Evolutionary conservation across 352 stramenopile genomes (phyloP).

Genomic region (Phytophthora tentaculata): DNA sequence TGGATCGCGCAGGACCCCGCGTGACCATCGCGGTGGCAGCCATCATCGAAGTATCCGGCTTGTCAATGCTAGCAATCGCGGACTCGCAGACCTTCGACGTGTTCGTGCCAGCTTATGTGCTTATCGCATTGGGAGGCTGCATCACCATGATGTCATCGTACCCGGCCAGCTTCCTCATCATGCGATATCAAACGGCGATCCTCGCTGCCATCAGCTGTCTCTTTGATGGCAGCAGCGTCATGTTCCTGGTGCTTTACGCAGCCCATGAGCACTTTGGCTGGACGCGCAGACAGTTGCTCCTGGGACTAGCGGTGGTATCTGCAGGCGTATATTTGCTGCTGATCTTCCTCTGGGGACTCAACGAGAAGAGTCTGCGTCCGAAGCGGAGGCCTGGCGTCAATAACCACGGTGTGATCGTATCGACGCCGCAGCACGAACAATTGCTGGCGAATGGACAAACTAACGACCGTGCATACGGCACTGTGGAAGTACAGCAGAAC

Average conservation of each 20-base stretch:
- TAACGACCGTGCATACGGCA: slow-evolving; percentile 35
- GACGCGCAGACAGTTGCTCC: slow-evolving; percentile 55
- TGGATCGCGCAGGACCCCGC: slow-evolving; percentile 75
- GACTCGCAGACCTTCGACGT: slow-evolving; percentile 81
- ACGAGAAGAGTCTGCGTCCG: slow-evolving; percentile 58
- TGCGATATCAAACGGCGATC: slow-evolving; percentile 78
- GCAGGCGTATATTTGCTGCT: slow-evolving; percentile 61
- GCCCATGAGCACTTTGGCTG: slow-evolving; percentile 55
- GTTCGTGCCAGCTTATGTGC: slow-evolving; percentile 73
- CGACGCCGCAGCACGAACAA: slow-evolving; percentile 34
- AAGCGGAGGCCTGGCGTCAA: slow-evolving; percentile 26
- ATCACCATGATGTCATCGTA: slow-evolving; percentile 88
- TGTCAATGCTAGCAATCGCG: slow-evolving; percentile 73
- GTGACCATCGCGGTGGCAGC: slow-evolving; percentile 55
- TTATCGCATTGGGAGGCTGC: slow-evolving; percentile 73
- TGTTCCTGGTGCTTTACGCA: slow-evolving; percentile 76
- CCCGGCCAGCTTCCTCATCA: slow-evolving; percentile 74
- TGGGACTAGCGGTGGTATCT: slow-evolving; percentile 54
- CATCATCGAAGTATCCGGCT: slow-evolving; percentile 68
- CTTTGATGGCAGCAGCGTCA: slow-evolving; percentile 76
- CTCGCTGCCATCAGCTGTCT: slow-evolving; percentile 81
- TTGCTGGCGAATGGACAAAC: slow-evolving; percentile 33
- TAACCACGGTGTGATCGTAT: slow-evolving; percentile 14
- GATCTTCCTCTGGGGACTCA: slow-evolving; percentile 79
- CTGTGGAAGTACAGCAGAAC: slow-evolving; percentile 27